A percentile compares a stretch with the other conserved stretches of the same genome.
Conservation (phyloP, 2,329 filamentous ascomycete genomes). For the Tolypocladium sp. region DNA sequence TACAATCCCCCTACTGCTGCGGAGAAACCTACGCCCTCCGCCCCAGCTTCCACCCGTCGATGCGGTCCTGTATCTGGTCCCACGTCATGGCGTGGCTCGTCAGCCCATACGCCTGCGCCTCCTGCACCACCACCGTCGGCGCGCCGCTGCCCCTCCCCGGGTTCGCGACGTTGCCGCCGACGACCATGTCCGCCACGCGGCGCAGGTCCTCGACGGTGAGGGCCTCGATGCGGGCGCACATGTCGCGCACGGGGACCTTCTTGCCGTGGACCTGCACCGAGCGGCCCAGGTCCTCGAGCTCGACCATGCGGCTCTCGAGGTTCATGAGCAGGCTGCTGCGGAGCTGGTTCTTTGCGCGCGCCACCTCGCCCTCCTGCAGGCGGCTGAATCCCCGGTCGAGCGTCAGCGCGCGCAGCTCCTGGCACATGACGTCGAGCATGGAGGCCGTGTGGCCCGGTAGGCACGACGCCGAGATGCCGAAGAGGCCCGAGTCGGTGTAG, state of each 20-base stretch:
- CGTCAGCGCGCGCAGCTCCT: constrained; percentile 72
- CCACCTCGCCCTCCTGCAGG: constrained; percentile 69
- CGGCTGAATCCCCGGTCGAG: constrained; percentile 65
- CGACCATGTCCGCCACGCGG: constrained; percentile 68
- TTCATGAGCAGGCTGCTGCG: constrained; percentile 91
- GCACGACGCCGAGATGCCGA: constrained; percentile 86
- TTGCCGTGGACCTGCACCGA: constrained; percentile 95
- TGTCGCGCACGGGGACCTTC: constrained; percentile 85
- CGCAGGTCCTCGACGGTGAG: constrained; percentile 74
- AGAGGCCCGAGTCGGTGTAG: constrained; percentile 91
- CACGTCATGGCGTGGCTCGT: constrained; percentile 63
- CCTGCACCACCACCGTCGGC: constrained; percentile 90
- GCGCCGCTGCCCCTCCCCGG: constrained; percentile 70
- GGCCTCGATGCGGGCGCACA: constrained; percentile 79
- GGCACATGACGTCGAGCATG: constrained; percentile 95
- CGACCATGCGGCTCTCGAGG: constrained; percentile 92
- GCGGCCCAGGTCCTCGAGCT: constrained; percentile 87
- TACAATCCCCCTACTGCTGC: too few relatives aligned
- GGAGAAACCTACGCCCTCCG: constrained; percentile 34
- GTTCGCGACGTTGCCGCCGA: constrained; percentile 70
- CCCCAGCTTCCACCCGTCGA: constrained; percentile 76
- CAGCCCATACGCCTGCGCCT: constrained; percentile 67
- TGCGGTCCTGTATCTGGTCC: constrained; percentile 83
- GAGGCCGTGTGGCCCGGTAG: constrained; percentile 64
- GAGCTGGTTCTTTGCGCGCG: constrained; percentile 93